Percentiles rank a stretch among this genome's conserved stretches.
Evolutionary conservation across 2,329 filamentous ascomycete species (phyloP).

Genomic region (Taxawa tesnikishii): DNA sequence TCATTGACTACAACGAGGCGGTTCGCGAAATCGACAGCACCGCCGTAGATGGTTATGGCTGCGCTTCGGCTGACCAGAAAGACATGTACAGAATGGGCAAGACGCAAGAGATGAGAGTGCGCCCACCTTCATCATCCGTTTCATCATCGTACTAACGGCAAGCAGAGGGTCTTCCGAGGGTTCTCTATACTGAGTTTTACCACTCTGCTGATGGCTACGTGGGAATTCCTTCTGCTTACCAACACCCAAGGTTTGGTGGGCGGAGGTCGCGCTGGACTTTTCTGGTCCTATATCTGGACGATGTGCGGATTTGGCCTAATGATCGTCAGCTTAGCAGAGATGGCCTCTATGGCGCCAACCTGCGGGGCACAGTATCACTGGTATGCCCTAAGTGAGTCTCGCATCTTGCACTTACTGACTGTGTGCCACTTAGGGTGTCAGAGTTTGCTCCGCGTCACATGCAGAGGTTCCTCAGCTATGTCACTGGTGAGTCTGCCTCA

Average conservation of each 20-base stretch:
- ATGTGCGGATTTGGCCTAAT: slow-evolving; percentile 13
- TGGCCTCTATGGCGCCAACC: slow-evolving; percentile 21
- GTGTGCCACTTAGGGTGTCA: slow-evolving; percentile 4
- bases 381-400: too few species aligned
- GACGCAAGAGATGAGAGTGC: slow-evolving; percentile 10
- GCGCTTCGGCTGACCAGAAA: slow-evolving; percentile 9
- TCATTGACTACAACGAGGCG: slow-evolving; percentile 3
- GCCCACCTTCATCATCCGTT: not conserved
- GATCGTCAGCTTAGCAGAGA: slow-evolving; percentile 16
- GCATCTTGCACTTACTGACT: too few species aligned
- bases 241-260: slow-evolving; percentile 13
- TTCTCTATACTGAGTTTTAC: slow-evolving; percentile 38
- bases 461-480: slow-evolving; percentile 5
- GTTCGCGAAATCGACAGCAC: slow-evolving; percentile 2
- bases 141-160: not conserved
- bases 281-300: slow-evolving; percentile 16
- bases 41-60: slow-evolving; percentile 9
- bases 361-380: slow-evolving; percentile 7
- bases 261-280: slow-evolving; percentile 15
- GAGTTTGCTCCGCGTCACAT: slow-evolving; percentile 5
- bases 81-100: slow-evolving; percentile 15
- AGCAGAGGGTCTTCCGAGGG: slow-evolving; percentile 34
- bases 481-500: too few species aligned
- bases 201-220: slow-evolving; percentile 38
- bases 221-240: slow-evolving; percentile 33